Percentiles rank a stretch among this genome's conserved stretches.
These are phyloP conservation scores for Carex scoparia DNA, from an alignment of 176 grass and related monocot species.

Conservation along the genomic window DNA sequence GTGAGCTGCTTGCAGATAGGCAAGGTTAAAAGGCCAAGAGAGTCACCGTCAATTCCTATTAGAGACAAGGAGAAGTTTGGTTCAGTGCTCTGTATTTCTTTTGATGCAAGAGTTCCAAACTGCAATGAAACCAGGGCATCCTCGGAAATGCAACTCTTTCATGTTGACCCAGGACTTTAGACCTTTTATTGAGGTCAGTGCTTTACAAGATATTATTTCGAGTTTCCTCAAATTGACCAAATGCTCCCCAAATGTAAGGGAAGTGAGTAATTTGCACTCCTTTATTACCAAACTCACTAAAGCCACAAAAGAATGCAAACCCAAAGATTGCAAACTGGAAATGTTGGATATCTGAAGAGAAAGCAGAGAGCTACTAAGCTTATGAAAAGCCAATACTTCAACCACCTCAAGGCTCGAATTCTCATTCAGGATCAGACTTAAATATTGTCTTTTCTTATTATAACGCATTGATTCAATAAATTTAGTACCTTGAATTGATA, in stretches of 20 bases:
- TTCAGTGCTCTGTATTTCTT: not conserved
- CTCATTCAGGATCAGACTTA: too few species aligned
- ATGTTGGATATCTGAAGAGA: not conserved
- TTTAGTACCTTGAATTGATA: too few species aligned
- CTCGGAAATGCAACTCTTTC: accelerated
- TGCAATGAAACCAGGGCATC: not conserved
- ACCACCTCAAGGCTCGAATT: too few species aligned
- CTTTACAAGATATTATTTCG: accelerated
- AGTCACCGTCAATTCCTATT: not conserved
- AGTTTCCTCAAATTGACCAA: not conserved
- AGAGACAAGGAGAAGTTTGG: not conserved
- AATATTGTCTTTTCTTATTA: accelerated
- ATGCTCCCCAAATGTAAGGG: not conserved
- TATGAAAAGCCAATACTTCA: not conserved
- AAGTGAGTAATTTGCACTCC: not conserved
- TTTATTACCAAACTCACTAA: not conserved
- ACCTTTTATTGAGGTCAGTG: not conserved
- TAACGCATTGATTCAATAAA: too few species aligned
- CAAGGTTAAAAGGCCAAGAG: not conserved
- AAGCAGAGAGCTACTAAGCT: not conserved
- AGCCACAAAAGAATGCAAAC: not conserved
- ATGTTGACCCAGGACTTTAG: not conserved
- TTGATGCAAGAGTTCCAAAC: not conserved
- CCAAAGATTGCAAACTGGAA: not conserved
- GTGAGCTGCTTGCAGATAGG: constrained; percentile 18